phyloP scores from a whole-genome alignment of 1,284 basidiomycete species.

The Ceratobasidium sp. region DNA sequence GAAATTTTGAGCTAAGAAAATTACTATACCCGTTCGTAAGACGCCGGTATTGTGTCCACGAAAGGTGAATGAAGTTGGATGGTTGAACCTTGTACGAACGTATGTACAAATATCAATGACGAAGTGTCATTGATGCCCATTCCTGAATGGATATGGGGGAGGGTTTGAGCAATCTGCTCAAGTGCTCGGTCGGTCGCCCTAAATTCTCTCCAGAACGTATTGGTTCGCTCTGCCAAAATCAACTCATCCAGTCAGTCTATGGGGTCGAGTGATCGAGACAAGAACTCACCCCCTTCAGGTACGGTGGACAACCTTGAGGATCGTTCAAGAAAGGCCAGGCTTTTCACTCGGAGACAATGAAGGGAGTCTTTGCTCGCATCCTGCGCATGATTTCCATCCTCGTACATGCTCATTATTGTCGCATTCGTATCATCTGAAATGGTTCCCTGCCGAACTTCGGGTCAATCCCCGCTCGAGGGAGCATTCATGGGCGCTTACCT shows the following conservation, averaged over 20 bases:
- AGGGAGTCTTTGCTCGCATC: slow-evolving; percentile 46
- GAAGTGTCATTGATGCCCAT: slow-evolving; percentile 49
- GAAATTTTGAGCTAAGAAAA: not conserved
- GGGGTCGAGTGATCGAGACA: slow-evolving; percentile 51
- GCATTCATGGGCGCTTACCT: slow-evolving; percentile 13
- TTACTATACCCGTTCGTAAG: slow-evolving; percentile 55
- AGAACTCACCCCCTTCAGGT: slow-evolving; percentile 61
- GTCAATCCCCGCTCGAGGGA: not conserved
- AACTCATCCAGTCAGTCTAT: slow-evolving; percentile 58
- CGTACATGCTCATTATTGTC: slow-evolving; percentile 27
- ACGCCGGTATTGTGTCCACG: slow-evolving; percentile 60
- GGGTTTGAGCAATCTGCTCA: slow-evolving; percentile 17
- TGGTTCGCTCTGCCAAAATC: slow-evolving; percentile 64
- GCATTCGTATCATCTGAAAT: slow-evolving; percentile 30
- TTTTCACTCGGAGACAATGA: slow-evolving; percentile 66
- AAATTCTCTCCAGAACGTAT: slow-evolving; percentile 55
- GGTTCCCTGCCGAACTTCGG: slow-evolving; percentile 6
- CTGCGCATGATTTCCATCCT: slow-evolving; percentile 22
- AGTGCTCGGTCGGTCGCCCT: slow-evolving; percentile 25
- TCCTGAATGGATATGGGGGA: slow-evolving; percentile 38
- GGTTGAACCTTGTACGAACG: slow-evolving; percentile 68
- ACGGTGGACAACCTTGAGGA: slow-evolving; percentile 64
- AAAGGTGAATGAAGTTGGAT: slow-evolving; percentile 69
- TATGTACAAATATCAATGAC: slow-evolving; percentile 63
- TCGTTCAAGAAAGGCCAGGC: slow-evolving; percentile 71